Conservation (phyloP, 2,329 filamentous ascomycete species). For the Didymella glomerata region DNA sequence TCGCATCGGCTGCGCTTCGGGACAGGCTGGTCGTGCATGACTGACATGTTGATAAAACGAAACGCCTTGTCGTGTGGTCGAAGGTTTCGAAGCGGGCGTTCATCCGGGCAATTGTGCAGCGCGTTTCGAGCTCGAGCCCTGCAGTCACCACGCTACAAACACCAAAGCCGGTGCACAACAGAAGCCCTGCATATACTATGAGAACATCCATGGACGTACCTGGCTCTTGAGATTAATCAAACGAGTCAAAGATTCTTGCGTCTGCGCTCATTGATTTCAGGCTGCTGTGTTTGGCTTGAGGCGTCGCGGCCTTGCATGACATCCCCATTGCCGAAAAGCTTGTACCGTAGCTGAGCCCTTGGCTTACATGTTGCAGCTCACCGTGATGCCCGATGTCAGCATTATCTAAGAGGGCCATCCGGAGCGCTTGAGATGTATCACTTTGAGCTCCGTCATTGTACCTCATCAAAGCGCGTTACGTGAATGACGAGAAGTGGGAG, state of each 20-base stretch:
- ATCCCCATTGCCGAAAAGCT: slow-evolving; percentile 6
- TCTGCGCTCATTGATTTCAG: not conserved
- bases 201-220: not conserved
- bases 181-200: not conserved
- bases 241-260: not conserved
- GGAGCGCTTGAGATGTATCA: not conserved
- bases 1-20: slow-evolving; percentile 10
- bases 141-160: slow-evolving; percentile 1
- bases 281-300: not conserved
- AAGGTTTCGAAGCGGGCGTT: slow-evolving; percentile 1
- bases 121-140: slow-evolving; percentile 10
- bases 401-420: not conserved
- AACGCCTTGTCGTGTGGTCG: slow-evolving; percentile 6
- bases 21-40: slow-evolving; percentile 8
- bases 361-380: slow-evolving; percentile 5
- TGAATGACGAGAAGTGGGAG: not conserved
- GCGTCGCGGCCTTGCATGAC: slow-evolving; percentile 11
- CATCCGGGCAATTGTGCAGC: slow-evolving; percentile 2
- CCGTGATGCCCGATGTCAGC: not conserved
- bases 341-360: slow-evolving; percentile 9
- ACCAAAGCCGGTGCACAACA: not conserved
- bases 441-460: not conserved
- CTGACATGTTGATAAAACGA: slow-evolving; percentile 12
- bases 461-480: not conserved
- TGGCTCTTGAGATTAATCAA: not conserved